These are phyloP conservation scores for Heliamphora pulchella DNA, from an alignment of 179 eudicot genomes.

Conservation along the genomic window DNA sequence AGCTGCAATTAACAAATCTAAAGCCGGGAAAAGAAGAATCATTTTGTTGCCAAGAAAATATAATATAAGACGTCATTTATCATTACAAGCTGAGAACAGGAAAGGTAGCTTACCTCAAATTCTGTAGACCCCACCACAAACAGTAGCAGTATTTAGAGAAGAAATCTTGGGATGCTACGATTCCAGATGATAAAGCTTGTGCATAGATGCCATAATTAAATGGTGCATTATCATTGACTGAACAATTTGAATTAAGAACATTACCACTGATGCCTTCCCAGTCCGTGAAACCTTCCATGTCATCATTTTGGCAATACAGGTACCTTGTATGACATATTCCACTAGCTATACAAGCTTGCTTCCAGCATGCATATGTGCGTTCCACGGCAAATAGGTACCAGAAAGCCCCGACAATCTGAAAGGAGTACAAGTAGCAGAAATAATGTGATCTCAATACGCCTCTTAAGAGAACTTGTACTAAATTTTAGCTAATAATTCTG, in stretches of 20 bases:
- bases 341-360: slow-evolving; percentile 39
- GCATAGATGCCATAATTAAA: slow-evolving; percentile 77
- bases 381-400: slow-evolving; percentile 84
- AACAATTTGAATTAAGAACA: slow-evolving; percentile 37
- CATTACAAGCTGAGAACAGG: slow-evolving; percentile 10
- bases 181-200: slow-evolving; percentile 58
- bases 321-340: slow-evolving; percentile 32
- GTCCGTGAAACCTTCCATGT: slow-evolving; percentile 27
- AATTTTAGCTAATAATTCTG: not conserved
- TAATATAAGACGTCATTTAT: not conserved
- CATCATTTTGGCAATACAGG: slow-evolving; percentile 60
- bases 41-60: not conserved
- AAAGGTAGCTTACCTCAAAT: slow-evolving; percentile 51
- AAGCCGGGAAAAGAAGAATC: slow-evolving; percentile 5
- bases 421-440: not conserved
- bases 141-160: slow-evolving; percentile 80
- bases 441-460: not conserved
- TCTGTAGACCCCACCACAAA: slow-evolving; percentile 98
- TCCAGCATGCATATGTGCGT: slow-evolving; percentile 78
- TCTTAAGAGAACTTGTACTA: not conserved
- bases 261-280: slow-evolving; percentile 47
- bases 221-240: slow-evolving; percentile 35
- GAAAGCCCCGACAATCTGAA: slow-evolving; percentile 86
- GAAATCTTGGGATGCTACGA: slow-evolving; percentile 48
- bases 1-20: not conserved